Base-by-base conservation (phyloP, 352 stramenopile species). In the Pythium brassicae region DNA sequence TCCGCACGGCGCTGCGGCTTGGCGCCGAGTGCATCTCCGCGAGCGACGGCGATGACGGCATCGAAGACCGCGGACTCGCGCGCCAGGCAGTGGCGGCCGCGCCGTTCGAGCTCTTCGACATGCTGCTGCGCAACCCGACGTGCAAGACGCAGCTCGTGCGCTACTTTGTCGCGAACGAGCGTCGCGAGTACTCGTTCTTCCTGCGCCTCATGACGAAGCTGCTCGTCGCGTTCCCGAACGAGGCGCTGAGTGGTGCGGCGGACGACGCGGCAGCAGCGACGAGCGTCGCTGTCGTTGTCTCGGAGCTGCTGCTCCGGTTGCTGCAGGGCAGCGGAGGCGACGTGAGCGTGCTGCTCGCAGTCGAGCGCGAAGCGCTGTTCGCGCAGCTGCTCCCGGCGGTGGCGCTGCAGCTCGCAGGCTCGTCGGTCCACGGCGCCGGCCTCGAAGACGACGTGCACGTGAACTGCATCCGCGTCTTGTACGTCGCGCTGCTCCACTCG, bases 141-240 rank as follows among this genome's bases (percentile, higher is more conserved):
- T 89, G 81, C 50, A 63, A 69, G 37, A 50, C 64, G 4, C 81
- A 89, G 45, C 46, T 91, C 8, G 54, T 85, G 14, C 53, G 60
- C 32, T 86, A 86, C 37, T 89, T 89, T 51, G 42, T 83, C 19
- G 59, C 51, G 35, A 88, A 86, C 26, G 67, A 81, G 59, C 69
- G 61, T 52, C 83, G 81, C 25, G 76, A 88, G 50, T 89, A 74
- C 42, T 73, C 74, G 0, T 87, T 87, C 65, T 90, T 91, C 55
- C 49, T 89, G 22, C 76, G 76, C 0, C 35, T 89, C 17, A 87
- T 87, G 75, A 55, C 72, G 10, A 89, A 83, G 58, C 58, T 91
- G 37, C 63, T 90, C 4, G 61, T 65, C 4, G 64, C 71, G 9
- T 88, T 88, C 65, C 58, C 74, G 14, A 62, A 71, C 15, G 70